phyloP scores from a whole-genome alignment of 495 filamentous ascomycete genomes.

The Penicillium coffeae region DNA sequence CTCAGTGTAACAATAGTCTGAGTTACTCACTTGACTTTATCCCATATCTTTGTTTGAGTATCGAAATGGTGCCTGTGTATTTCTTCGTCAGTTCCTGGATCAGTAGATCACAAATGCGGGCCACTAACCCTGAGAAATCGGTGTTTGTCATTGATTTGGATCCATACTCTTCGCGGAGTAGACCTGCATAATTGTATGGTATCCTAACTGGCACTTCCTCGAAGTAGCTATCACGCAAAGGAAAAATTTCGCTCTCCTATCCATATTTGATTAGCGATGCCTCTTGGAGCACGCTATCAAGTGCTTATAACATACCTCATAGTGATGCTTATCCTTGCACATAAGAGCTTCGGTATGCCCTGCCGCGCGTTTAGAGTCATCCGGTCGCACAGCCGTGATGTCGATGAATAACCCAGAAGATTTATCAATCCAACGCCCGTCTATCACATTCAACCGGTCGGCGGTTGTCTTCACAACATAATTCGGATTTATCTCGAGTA shows the following conservation, averaged over 20 bases:
- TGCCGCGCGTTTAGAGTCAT: constrained; percentile 28
- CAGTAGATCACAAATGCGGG: neutral
- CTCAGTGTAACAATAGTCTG: neutral
- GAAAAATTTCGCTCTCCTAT: constrained; percentile 66
- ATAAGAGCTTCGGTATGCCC: constrained; percentile 43
- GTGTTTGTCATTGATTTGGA: constrained; percentile 58
- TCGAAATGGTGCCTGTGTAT: constrained; percentile 42
- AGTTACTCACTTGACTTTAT: constrained; percentile 17
- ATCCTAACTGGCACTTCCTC: constrained; percentile 73
- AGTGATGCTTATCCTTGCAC: constrained; percentile 58
- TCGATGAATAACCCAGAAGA: constrained; percentile 60
- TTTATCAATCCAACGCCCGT: constrained; percentile 60
- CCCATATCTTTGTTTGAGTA: constrained; percentile 31
- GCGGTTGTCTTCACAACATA: constrained; percentile 43
- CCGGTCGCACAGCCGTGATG: constrained; percentile 54
- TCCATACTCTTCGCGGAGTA: constrained; percentile 76
- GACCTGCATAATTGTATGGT: constrained; percentile 68
- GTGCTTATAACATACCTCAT: constrained; percentile 32
- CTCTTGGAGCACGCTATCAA: neutral
- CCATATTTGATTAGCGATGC: neutral
- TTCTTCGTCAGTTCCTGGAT: too few relatives aligned
- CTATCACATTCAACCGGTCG: constrained; percentile 55
- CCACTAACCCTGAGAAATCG: constrained; percentile 59
- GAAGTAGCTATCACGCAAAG: constrained; percentile 71
- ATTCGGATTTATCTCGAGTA: constrained; percentile 59